phyloP scores from a whole-genome alignment of 2,329 filamentous ascomycete species.

The Neofusicoccum kwambonambiense region DNA sequence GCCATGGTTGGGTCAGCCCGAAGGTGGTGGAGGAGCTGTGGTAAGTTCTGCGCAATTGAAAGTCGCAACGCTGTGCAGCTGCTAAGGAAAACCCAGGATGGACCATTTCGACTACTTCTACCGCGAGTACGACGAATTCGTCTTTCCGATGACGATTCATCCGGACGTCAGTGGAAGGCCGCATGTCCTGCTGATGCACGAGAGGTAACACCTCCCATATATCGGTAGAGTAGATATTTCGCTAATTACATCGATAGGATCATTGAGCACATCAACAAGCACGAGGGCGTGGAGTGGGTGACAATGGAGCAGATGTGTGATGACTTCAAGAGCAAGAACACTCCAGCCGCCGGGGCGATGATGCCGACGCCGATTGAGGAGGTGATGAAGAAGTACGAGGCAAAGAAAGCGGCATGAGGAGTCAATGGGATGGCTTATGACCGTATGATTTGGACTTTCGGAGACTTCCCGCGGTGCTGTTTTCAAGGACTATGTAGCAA shows the following conservation, averaged over 20 bases:
- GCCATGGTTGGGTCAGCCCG: slow-evolving; percentile 59
- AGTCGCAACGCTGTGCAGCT: slow-evolving; percentile 40
- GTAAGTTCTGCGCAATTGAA: slow-evolving; percentile 23
- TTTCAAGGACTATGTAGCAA: background rate
- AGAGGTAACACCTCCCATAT: slow-evolving; percentile 48
- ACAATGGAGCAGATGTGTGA: slow-evolving; percentile 71
- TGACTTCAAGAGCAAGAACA: slow-evolving; percentile 68
- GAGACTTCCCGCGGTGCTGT: background rate
- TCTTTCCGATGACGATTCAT: slow-evolving; percentile 76
- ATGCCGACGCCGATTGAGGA: slow-evolving; percentile 58
- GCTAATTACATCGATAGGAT: slow-evolving; percentile 27
- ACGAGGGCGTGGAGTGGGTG: slow-evolving; percentile 64
- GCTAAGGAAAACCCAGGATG: slow-evolving; percentile 44
- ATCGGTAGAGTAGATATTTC: background rate
- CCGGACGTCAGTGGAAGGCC: slow-evolving; percentile 65
- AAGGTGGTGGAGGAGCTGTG: slow-evolving; percentile 63
- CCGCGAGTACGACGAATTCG: slow-evolving; percentile 72
- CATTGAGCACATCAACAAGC: slow-evolving; percentile 67
- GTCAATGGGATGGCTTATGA: background rate
- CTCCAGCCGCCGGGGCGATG: slow-evolving; percentile 56
- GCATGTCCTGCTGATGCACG: slow-evolving; percentile 72
- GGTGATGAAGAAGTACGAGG: slow-evolving; percentile 48
- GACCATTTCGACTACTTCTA: slow-evolving; percentile 74
- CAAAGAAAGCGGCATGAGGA: slow-evolving; percentile 25
- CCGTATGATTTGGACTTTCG: too few species aligned